Conservation (phyloP, 495 filamentous ascomycete species). For the Choiromyces venosus region DNA sequence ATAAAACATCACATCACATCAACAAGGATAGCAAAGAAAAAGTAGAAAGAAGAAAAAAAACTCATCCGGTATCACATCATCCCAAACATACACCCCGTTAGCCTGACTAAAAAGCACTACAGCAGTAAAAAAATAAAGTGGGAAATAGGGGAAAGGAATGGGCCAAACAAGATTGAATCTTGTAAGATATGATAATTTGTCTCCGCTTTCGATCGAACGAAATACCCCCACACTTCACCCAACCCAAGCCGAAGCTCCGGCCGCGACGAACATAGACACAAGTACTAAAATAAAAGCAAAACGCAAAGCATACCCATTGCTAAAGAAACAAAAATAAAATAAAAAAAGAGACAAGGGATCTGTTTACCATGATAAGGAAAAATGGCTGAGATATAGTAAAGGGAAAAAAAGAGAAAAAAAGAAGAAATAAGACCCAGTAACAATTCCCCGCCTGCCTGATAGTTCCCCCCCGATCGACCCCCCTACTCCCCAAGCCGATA, state of each 20-base stretch:
- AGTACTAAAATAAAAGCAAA: too few relatives aligned
- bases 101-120: too few relatives aligned
- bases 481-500: not conserved
- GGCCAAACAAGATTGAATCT: not conserved
- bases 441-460: not conserved
- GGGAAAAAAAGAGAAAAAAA: not conserved
- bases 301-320: constrained; percentile 5
- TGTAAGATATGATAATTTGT: not conserved
- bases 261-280: not conserved
- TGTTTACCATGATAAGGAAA: not conserved
- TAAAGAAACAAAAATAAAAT: not conserved
- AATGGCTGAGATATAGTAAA: not conserved
- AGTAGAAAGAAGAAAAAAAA: not conserved
- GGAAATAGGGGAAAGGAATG: not conserved
- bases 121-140: too few relatives aligned
- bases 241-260: too few relatives aligned
- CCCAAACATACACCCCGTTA: not conserved
- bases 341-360: not conserved
- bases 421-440: not conserved
- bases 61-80: not conserved
- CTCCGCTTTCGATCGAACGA: not conserved
- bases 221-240: not conserved
- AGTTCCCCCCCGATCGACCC: not conserved
- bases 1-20: not conserved
- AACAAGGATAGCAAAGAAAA: not conserved